Percentiles rank a stretch among this genome's conserved stretches.
Conservation (phyloP, 2,329 filamentous ascomycete species). For the Sclerotinia nivalis region DNA sequence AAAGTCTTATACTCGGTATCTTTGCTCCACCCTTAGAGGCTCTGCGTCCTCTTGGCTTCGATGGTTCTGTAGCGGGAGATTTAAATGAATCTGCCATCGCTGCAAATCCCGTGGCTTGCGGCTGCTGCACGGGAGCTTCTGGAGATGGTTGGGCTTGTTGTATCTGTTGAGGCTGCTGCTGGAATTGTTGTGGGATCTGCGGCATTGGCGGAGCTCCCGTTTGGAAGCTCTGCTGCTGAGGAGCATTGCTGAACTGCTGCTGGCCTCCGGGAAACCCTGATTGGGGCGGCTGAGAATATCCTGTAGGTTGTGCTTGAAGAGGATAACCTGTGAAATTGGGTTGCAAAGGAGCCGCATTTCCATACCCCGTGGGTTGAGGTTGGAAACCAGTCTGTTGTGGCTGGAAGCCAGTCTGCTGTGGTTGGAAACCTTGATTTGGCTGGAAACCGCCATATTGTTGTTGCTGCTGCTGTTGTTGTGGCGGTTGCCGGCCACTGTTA, state of each 20-base stretch:
- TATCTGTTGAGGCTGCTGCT: slow-evolving; percentile 39
- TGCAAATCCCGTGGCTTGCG: slow-evolving; percentile 65
- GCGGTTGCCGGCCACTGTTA: slow-evolving; percentile 63
- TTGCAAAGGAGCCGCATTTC: slow-evolving; percentile 40
- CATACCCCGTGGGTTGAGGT: slow-evolving; percentile 37
- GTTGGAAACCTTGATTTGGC: slow-evolving; percentile 24
- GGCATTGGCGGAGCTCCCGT: slow-evolving; percentile 41
- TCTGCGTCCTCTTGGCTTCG: slow-evolving; percentile 47
- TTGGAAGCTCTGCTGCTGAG: slow-evolving; percentile 47
- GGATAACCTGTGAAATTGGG: slow-evolving; percentile 40
- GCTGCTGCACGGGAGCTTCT: slow-evolving; percentile 61
- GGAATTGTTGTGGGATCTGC: slow-evolving; percentile 41
- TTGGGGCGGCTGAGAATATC: slow-evolving; percentile 54
- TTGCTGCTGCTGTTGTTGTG: slow-evolving; percentile 44
- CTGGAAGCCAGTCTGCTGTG: slow-evolving; percentile 33
- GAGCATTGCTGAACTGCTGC: slow-evolving; percentile 44
- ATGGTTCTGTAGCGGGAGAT: slow-evolving; percentile 47
- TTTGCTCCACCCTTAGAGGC: slow-evolving; percentile 62
- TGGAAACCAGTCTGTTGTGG: slow-evolving; percentile 32
- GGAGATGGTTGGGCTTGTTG: slow-evolving; percentile 55
- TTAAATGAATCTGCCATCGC: slow-evolving; percentile 69
- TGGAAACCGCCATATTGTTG: slow-evolving; percentile 23
- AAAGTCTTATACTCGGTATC: slow-evolving; percentile 91
- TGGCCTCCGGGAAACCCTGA: slow-evolving; percentile 58
- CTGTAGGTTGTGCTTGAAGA: slow-evolving; percentile 47